Evolutionary conservation across 768 basidiomycete species (phyloP), one percentile per base, ranked within the genome.

Genomic region (Cyathus striatus): DNA sequence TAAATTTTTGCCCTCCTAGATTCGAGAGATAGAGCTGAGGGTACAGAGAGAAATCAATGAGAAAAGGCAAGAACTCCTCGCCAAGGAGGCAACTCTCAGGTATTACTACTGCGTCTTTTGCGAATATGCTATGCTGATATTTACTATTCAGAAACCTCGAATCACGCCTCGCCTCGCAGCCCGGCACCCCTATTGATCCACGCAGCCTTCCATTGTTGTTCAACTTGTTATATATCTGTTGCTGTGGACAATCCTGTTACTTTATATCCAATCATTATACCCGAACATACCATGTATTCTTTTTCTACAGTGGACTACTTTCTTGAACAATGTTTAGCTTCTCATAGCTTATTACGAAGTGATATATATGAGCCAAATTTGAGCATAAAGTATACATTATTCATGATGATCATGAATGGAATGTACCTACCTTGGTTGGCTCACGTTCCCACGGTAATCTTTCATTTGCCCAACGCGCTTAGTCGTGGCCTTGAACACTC

Each of bases 11-110:
- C 18, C 35, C 22, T 20, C 42, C 26, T 55, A 84, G 79, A 69
- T 94, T 23, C 86, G 89, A 51, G 91, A 92, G 59, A 79, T 89
- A 59, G 90, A 94, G 59, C 68, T 92, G 52, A 83, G 82, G 52
- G 84, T 90, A 23, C 88, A 91, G 60, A 74, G 90, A 44, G 90
- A 94, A 61, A 85, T 94, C 61, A 83, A 83, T 60, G 82, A 91
- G 68, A 89, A 86, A 68, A 74, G 83, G 52, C 89, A 93, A 58
- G 84, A 92, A 61, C 68, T 93, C 36, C 59, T 87, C 58, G 91
- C 89, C 34, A 90, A 90, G 62, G 90, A 94, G 62, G 86, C 87
- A 56, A 79, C 83, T 16, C 78, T 87, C 55, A 72, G 82, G 82
- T 82, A 43, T 14, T 72, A 51, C 22, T 10, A 35, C 6, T 18